Base-by-base conservation (phyloP, 257 asterid genomes). In the Solanum clarkiae region DNA sequence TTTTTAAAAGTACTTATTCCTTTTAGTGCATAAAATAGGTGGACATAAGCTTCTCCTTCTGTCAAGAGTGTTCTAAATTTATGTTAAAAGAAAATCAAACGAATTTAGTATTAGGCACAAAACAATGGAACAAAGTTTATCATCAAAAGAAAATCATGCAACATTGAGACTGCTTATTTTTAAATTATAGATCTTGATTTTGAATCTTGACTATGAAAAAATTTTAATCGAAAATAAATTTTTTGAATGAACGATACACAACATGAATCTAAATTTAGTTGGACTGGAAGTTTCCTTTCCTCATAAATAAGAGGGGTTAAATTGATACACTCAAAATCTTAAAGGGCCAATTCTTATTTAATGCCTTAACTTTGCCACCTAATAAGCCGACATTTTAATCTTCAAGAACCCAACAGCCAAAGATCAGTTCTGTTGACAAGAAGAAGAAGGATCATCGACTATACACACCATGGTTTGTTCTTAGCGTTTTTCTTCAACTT, bases 171-270 rank as follows among this genome's bases (percentile, higher is more conserved):
- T 32, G 0, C 40, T 32, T 32, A 4, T 32, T 32, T 32, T 2
- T 32, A 2, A 4, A 32, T 32, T 5, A 3, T 32, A 32, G 40
- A 32, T 32, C 4, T 32, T 32, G 40, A 32, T 32, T 32, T 32
- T 32, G 40, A 32, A 4, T 32, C 40, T 26, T 26, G 29, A 26
- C 40, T 32, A 32, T 32, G 40, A 32, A 32, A 32, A 2, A 2
- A 2, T 32, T 4, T 32, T 32, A 0, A 0, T 32, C 3, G 4
- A 3, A 32, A 32, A 0, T 3, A 0, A 2, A 32, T 32, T 0
- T 32, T 32, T 32, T 32, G 40, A 32, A 32, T 32, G 40, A 4
- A 32, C 1, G 40, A 32, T 32, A 32, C 4, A 32, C 40, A 32
- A 32, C 40, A 32, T 32, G 40, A 32, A 32, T 32, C 5, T 32